A percentile compares a stretch with the other conserved stretches of the same genome.
Evolutionary conservation across 1,284 basidiomycete genomes (phyloP).

Genomic region (Malassezia obtusa): DNA sequence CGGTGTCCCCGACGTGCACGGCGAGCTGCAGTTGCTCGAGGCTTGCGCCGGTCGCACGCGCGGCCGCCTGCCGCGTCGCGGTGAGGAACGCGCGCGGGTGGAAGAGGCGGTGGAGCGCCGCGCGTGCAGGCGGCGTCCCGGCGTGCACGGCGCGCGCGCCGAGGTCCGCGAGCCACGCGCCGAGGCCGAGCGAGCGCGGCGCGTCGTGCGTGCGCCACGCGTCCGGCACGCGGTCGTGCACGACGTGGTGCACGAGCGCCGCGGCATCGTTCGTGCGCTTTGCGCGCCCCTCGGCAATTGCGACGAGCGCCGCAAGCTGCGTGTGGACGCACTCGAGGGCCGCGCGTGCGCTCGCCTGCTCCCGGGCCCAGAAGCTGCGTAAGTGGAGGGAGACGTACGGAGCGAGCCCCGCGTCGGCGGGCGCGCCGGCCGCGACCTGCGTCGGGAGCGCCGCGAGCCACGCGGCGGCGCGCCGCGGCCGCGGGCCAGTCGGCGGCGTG

Average conservation of each 20-base stretch:
- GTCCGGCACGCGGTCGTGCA: constrained; percentile 32
- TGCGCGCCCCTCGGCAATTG: constrained; percentile 25
- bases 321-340: constrained; percentile 26
- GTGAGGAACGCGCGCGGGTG: constrained; percentile 42
- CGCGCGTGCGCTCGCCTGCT: constrained; percentile 26
- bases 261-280: constrained; percentile 41
- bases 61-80: constrained; percentile 41
- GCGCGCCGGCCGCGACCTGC: constrained; percentile 11
- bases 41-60: constrained; percentile 25
- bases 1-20: constrained; percentile 3
- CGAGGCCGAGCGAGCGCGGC: constrained; percentile 28
- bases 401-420: not conserved
- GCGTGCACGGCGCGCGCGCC: constrained; percentile 29
- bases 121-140: constrained; percentile 2
- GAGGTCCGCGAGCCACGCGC: constrained; percentile 40
- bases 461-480: not conserved
- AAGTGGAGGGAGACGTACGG: constrained; percentile 4
- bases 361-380: constrained; percentile 45
- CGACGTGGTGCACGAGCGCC: constrained; percentile 28
- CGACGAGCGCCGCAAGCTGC: constrained; percentile 32
- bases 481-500: not conserved
- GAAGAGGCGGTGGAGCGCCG: constrained; percentile 37
- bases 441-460: not conserved
- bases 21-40: constrained; percentile 37
- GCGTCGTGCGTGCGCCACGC: constrained; percentile 30